Conservation (phyloP, 2,329 filamentous ascomycete genomes). For the Colletotrichum filicis region DNA sequence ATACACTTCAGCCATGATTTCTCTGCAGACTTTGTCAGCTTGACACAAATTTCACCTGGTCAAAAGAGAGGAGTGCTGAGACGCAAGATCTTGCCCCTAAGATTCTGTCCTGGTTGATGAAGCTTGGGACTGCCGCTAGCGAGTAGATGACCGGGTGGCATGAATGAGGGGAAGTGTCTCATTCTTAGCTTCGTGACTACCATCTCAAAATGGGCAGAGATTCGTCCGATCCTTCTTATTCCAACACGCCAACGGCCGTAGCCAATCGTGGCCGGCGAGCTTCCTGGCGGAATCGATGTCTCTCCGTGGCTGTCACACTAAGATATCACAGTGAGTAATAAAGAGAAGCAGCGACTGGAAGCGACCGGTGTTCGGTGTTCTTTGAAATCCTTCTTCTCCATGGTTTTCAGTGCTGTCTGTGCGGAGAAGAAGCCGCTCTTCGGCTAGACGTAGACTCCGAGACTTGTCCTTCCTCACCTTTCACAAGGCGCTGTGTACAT, state of each 20-base stretch:
- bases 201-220: background rate
- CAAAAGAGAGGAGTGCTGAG: too few species aligned
- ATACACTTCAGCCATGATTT: background rate
- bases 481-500: background rate
- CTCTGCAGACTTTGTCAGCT: background rate
- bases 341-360: background rate
- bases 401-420: background rate
- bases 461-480: background rate
- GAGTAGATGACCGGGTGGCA: background rate
- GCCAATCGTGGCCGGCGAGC: background rate
- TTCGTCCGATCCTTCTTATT: background rate
- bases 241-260: background rate
- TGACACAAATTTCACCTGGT: too few species aligned
- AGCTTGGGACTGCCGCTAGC: background rate
- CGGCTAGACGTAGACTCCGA: background rate
- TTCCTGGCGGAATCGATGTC: background rate
- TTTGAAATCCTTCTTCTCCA: background rate
- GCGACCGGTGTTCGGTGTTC: background rate
- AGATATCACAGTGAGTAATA: background rate
- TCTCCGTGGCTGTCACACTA: background rate
- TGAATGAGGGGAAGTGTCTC: background rate
- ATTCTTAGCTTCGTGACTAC: background rate
- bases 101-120: background rate
- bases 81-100: too few species aligned
- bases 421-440: background rate